Conservation (phyloP, 352 stramenopile genomes). For the Globisporangium viniferum region DNA sequence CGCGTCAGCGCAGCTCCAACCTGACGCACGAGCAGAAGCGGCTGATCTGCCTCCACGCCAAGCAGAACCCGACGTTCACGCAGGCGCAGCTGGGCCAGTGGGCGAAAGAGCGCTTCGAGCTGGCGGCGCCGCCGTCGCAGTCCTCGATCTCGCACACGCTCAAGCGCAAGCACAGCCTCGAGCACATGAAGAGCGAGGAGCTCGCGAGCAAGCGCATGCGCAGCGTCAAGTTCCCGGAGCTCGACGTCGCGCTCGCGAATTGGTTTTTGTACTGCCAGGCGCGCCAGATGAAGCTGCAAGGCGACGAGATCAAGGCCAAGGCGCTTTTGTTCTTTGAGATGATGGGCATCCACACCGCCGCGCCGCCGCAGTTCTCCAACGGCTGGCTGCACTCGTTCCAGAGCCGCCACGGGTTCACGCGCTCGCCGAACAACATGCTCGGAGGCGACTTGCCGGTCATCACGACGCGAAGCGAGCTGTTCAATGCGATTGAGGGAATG, state of each 20-base stretch:
- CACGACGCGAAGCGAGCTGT: constrained; percentile 39
- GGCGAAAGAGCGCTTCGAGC: constrained; percentile 64
- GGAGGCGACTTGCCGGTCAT: constrained; percentile 43
- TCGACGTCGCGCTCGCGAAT: constrained; percentile 76
- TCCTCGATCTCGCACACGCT: constrained; percentile 82
- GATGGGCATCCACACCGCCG: constrained; percentile 38
- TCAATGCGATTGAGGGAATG: constrained; percentile 41
- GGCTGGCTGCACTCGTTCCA: constrained; percentile 86
- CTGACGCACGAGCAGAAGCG: constrained; percentile 83
- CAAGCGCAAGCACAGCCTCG: constrained; percentile 64
- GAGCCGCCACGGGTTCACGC: constrained; percentile 64
- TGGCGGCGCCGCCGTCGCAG: constrained; percentile 67
- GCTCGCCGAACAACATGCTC: constrained; percentile 18
- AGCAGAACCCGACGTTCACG: constrained; percentile 68
- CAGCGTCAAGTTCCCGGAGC: constrained; percentile 71
- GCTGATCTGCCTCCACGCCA: constrained; percentile 67
- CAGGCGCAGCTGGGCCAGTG: constrained; percentile 72
- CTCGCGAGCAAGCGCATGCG: constrained; percentile 74
- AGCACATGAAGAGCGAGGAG: constrained; percentile 73
- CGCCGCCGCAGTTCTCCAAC: constrained; percentile 81
- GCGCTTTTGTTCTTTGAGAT: constrained; percentile 65
- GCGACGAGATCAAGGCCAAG: constrained; percentile 75
- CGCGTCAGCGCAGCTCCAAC: constrained; percentile 61
- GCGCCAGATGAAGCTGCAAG: constrained; percentile 50
- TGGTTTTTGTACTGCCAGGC: constrained; percentile 78